A percentile compares a stretch with the other conserved stretches of the same genome.
phyloP scores from a whole-genome alignment of 345 rosid genomes.

The Eucalyptus erythrocorys region DNA sequence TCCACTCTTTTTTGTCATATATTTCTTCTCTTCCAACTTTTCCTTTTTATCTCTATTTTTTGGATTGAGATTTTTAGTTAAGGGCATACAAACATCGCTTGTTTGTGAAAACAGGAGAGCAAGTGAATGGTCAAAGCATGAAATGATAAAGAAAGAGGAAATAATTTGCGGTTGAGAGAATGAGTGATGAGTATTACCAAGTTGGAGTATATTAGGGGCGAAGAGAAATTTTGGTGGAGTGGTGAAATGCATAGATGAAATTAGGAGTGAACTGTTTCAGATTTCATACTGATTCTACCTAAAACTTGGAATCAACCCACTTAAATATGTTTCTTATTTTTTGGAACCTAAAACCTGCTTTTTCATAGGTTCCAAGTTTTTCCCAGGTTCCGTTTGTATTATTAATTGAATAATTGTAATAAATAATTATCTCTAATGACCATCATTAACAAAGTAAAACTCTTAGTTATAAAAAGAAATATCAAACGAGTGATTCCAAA shows the following conservation, averaged over 20 bases:
- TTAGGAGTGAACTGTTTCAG: fast-evolving
- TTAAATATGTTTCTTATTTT: fast-evolving
- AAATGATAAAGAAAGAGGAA: too few relatives aligned
- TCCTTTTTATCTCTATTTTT: not conserved
- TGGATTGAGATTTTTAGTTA: not conserved
- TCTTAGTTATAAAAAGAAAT: too few relatives aligned
- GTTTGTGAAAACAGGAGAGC: too few relatives aligned
- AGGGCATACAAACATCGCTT: fast-evolving
- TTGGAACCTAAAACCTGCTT: fast-evolving
- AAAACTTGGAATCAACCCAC: fast-evolving
- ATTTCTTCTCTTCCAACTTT: not conserved
- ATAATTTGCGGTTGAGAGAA: not conserved
- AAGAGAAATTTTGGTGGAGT: fast-evolving
- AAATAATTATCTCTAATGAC: fast-evolving
- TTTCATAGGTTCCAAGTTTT: not conserved
- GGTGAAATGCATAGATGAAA: fast-evolving
- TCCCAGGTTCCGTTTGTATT: fast-evolving
- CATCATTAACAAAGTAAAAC: not conserved
- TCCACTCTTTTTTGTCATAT: not conserved
- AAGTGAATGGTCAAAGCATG: too few relatives aligned
- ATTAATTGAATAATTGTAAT: fast-evolving
- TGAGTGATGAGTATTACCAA: fast-evolving
- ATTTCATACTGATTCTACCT: fast-evolving
- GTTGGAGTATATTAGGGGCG: not conserved
- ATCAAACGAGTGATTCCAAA: fast-evolving